These are phyloP conservation scores for Phaeotremella fagi DNA, from an alignment of 768 basidiomycete genomes.

Conservation along the genomic window DNA sequence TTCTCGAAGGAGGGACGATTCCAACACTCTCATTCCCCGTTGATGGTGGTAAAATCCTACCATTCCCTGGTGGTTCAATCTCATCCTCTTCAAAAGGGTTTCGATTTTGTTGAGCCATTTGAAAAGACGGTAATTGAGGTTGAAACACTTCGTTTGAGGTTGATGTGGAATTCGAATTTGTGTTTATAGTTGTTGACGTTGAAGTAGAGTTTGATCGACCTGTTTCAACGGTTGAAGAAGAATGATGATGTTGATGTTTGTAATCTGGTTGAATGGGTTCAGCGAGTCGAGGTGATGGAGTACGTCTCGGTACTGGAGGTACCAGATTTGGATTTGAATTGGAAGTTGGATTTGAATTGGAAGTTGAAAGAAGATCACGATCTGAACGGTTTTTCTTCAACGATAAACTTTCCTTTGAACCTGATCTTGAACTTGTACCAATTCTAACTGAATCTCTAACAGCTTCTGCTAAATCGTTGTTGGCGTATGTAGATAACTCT, in stretches of 20 bases:
- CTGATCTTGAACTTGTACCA: conserved; percentile 5
- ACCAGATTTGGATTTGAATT: neutral
- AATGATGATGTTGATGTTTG: neutral
- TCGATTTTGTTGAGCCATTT: conserved; percentile 6
- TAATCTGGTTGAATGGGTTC: neutral
- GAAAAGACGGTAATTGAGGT: conserved; percentile 16
- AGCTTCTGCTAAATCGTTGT: conserved; percentile 20
- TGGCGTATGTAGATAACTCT: too few species aligned
- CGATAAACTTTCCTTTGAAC: neutral
- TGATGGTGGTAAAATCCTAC: conserved; percentile 10
- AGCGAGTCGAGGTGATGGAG: conserved; percentile 13
- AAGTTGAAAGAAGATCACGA: neutral
- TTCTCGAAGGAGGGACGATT: conserved; percentile 9
- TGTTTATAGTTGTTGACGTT: neutral
- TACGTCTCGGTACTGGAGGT: conserved; percentile 7
- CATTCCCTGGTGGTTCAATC: conserved; percentile 21
- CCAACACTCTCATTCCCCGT: conserved; percentile 11
- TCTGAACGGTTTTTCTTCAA: neutral
- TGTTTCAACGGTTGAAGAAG: neutral
- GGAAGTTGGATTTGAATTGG: neutral
- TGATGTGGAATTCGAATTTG: neutral
- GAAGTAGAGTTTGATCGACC: neutral
- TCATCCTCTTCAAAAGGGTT: conserved; percentile 34
- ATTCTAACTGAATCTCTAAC: conserved; percentile 26
- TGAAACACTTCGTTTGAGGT: conserved; percentile 7